phyloP scores from a whole-genome alignment of 75 land plant species.

The Picea sitchensis region DNA sequence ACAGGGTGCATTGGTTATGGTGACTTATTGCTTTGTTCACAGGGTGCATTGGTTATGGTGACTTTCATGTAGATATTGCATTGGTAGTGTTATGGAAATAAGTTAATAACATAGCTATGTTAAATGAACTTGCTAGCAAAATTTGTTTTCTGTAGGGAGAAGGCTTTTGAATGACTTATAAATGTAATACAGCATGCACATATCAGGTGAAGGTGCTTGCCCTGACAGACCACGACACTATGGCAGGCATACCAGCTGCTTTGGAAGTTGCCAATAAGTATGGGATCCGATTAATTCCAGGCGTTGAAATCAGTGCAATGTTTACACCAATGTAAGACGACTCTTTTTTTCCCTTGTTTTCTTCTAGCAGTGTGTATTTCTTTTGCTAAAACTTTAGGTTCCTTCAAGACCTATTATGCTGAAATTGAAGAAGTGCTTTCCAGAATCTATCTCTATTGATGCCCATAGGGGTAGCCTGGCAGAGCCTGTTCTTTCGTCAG shows the following conservation, averaged over 20 bases:
- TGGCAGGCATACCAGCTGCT: constrained; percentile 90
- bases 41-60: background rate
- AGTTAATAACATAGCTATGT: background rate
- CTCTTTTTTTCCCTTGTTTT: background rate
- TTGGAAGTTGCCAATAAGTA: constrained; percentile 60
- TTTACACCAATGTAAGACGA: constrained; percentile 45
- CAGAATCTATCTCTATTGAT: no score
- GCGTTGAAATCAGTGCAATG: constrained; percentile 89
- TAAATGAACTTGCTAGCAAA: background rate
- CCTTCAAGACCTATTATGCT: background rate
- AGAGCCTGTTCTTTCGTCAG: no score
- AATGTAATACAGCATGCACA: constrained; percentile 11
- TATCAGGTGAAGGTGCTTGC: constrained; percentile 95
- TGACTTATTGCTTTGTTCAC: background rate
- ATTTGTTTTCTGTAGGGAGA: background rate
- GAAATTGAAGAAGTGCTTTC: no score
- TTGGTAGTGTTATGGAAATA: background rate
- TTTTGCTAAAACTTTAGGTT: background rate
- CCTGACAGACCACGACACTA: constrained; percentile 94
- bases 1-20: no score
- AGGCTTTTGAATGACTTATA: constrained; percentile 5
- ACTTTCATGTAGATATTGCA: background rate
- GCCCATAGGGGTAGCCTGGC: no score
- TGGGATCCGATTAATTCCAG: constrained; percentile 81
- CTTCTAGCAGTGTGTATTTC: background rate